Conservation (phyloP, 179 eudicot species). For the Silene coronaria region DNA sequence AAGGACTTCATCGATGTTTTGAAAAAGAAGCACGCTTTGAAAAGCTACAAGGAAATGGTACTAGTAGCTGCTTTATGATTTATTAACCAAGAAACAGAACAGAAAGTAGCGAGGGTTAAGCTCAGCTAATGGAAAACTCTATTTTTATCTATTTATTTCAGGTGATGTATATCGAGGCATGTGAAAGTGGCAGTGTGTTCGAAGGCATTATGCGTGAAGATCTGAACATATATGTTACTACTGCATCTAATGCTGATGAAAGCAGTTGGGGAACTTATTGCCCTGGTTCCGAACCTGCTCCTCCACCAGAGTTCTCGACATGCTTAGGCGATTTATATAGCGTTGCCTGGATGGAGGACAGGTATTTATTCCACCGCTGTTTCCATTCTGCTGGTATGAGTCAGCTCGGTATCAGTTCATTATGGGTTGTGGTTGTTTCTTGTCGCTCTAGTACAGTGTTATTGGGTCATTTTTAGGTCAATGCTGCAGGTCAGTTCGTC, state of each 20-base stretch:
- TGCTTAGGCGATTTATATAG: conserved; percentile 95
- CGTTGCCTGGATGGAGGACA: conserved; percentile 95
- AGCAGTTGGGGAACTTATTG: conserved; percentile 86
- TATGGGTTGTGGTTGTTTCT: too few relatives aligned
- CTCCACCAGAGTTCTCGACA: conserved; percentile 61
- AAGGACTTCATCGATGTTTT: conserved; percentile 62
- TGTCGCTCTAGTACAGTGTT: too few relatives aligned
- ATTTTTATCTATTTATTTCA: conserved; percentile 15
- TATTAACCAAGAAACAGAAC: too few relatives aligned
- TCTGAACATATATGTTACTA: conserved; percentile 63
- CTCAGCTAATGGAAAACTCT: neutral
- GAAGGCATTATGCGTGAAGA: conserved; percentile 80
- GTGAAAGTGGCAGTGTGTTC: conserved; percentile 88
- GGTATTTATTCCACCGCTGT: conserved; percentile 30
- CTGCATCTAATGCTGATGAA: conserved; percentile 80
- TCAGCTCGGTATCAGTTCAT: too few relatives aligned
- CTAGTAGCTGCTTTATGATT: neutral
- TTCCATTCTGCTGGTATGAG: too few relatives aligned
- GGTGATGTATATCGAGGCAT: conserved; percentile 86
- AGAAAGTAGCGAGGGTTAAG: neutral
- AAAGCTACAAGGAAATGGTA: conserved; percentile 80
- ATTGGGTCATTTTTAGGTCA: too few relatives aligned
- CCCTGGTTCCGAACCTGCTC: conserved; percentile 62
- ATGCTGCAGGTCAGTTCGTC: too few relatives aligned
- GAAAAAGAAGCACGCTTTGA: conserved; percentile 63